A percentile compares a stretch with the other conserved stretches of the same genome.
phyloP scores from a whole-genome alignment of 768 basidiomycete genomes.

The Boletus fagicola region DNA sequence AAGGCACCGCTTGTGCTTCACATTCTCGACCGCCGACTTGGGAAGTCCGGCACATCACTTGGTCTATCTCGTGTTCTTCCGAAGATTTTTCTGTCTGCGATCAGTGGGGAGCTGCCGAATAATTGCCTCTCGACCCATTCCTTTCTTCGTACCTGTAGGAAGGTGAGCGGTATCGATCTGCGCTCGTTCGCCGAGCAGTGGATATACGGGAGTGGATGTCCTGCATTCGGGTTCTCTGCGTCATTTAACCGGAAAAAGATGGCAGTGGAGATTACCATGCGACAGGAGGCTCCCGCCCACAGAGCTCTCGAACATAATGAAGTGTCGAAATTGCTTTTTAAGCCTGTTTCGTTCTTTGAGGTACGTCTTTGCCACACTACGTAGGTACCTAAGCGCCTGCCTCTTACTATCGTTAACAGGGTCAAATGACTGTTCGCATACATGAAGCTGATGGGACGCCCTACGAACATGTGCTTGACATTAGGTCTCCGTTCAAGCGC shows the following conservation, averaged over 20 bases:
- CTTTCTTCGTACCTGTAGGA: conserved; percentile 89
- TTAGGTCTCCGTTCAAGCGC: conserved; percentile 82
- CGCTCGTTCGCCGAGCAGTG: conserved; percentile 96
- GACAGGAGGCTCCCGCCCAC: conserved; percentile 81
- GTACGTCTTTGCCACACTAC: conserved; percentile 37
- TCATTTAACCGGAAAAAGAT: conserved; percentile 97
- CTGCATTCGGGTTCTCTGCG: conserved; percentile 84
- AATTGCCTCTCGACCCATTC: conserved; percentile 86
- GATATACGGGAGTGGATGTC: conserved; percentile 98
- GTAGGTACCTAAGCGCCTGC: neutral
- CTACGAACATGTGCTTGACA: conserved; percentile 96
- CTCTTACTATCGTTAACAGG: conserved; percentile 43
- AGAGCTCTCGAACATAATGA: conserved; percentile 64
- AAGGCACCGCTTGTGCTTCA: conserved; percentile 96
- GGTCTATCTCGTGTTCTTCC: conserved; percentile 94
- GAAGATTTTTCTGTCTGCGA: conserved; percentile 90
- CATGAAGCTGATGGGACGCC: conserved; percentile 99
- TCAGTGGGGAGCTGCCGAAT: conserved; percentile 84
- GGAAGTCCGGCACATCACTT: conserved; percentile 92
- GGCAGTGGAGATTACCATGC: conserved; percentile 94
- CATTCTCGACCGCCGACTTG: conserved; percentile 89
- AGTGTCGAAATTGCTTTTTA: conserved; percentile 62
- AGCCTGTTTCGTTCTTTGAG: conserved; percentile 89
- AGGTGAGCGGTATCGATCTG: conserved; percentile 89
- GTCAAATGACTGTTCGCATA: conserved; percentile 97